phyloP scores from a whole-genome alignment of 441 rosid species.

The Dalechampia spathulata region DNA sequence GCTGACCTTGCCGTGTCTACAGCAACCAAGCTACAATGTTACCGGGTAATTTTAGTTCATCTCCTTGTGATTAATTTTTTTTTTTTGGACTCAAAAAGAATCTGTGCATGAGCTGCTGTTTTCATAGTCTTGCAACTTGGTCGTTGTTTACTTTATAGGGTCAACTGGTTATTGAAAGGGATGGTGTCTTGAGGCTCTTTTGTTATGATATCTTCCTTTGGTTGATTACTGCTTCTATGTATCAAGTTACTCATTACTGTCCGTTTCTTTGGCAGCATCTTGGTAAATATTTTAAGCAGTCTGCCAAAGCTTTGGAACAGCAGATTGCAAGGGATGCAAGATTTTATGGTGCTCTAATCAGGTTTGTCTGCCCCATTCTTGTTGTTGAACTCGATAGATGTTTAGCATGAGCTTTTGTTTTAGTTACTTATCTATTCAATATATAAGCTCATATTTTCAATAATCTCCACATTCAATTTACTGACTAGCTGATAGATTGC shows the following conservation, averaged over 20 bases:
- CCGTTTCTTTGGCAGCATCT: conserved; percentile 51
- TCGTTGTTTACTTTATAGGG: neutral
- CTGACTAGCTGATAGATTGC: conserved; percentile 66
- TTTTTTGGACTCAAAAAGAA: neutral
- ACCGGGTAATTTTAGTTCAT: conserved; percentile 41
- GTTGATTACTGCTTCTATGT: neutral
- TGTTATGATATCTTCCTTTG: conserved; percentile 5
- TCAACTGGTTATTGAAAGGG: neutral
- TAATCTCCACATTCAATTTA: conserved; percentile 1
- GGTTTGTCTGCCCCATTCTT: conserved; percentile 31
- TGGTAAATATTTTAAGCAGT: conserved; percentile 91
- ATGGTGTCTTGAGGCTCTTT: neutral
- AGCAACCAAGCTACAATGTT: conserved; percentile 87
- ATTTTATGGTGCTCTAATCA: conserved; percentile 93
- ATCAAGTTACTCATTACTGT: conserved; percentile 5
- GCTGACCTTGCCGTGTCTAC: conserved; percentile 82
- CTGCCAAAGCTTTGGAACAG: conserved; percentile 82
- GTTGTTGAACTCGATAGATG: conserved; percentile 4
- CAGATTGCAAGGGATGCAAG: conserved; percentile 81
- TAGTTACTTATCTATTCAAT: neutral
- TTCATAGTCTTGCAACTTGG: neutral
- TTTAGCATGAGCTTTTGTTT: neutral
- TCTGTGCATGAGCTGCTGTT: neutral
- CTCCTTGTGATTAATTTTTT: neutral
- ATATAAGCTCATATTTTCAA: neutral